Evolutionary conservation across 768 basidiomycete genomes (phyloP).

Genomic region (Gymnopilus dilepis): DNA sequence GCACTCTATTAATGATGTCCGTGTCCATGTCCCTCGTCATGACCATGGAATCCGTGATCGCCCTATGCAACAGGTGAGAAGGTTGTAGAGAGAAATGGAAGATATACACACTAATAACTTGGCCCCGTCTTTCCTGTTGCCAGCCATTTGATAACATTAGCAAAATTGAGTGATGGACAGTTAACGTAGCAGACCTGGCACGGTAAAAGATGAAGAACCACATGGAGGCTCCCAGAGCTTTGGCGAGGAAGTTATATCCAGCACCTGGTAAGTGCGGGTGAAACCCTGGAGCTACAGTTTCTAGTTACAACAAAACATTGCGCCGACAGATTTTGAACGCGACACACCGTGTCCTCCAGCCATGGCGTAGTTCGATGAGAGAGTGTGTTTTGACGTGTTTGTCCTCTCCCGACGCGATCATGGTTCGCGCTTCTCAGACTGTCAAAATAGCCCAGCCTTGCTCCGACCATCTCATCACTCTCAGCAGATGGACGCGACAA

Average conservation of each 20-base stretch:
- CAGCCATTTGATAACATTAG: too few relatives aligned
- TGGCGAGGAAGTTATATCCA: slow-evolving; percentile 78
- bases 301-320: slow-evolving; percentile 7
- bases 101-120: slow-evolving; percentile 65
- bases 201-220: slow-evolving; percentile 99
- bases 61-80: slow-evolving; percentile 42
- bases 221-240: slow-evolving; percentile 90
- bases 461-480: slow-evolving; percentile 12
- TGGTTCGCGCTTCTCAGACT: slow-evolving; percentile 20
- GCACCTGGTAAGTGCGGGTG: slow-evolving; percentile 86
- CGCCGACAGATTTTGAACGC: not conserved
- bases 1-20: slow-evolving; percentile 44
- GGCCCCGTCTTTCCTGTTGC: slow-evolving; percentile 71
- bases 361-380: slow-evolving; percentile 37
- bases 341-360: slow-evolving; percentile 46
- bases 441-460: slow-evolving; percentile 19
- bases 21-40: slow-evolving; percentile 35
- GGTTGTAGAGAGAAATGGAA: slow-evolving; percentile 1
- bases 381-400: slow-evolving; percentile 43
- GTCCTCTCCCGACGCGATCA: slow-evolving; percentile 26
- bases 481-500: slow-evolving; percentile 40
- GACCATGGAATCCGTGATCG: slow-evolving; percentile 49
- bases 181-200: slow-evolving; percentile 66
- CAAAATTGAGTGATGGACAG: slow-evolving; percentile 5
- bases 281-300: slow-evolving; percentile 71